Conservation (phyloP, 768 basidiomycete species). For the Auriscalpium microsporum region DNA sequence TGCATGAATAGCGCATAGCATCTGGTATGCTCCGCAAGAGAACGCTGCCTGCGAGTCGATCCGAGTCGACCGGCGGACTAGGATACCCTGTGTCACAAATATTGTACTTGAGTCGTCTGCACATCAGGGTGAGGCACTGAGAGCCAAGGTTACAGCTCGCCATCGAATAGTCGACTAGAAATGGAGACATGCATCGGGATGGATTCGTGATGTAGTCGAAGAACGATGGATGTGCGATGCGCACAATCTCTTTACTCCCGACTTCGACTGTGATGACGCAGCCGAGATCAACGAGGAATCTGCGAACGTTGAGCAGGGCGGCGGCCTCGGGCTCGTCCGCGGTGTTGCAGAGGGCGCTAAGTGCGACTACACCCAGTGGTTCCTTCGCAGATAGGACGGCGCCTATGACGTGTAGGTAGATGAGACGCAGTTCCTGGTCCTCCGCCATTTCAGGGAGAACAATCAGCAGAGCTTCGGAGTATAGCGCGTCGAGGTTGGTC, state of each 20-base stretch:
- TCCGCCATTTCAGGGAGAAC: neutral
- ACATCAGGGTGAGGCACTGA: too few species aligned
- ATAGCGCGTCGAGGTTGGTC: constrained; percentile 5
- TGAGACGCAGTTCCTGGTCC: neutral
- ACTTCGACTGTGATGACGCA: constrained; percentile 2
- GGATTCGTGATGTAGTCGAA: constrained; percentile 7
- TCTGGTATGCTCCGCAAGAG: too few species aligned
- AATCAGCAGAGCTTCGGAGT: constrained; percentile 2
- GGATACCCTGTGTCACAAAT: too few species aligned
- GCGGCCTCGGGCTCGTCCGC: neutral
- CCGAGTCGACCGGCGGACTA: too few species aligned
- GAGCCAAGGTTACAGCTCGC: too few species aligned
- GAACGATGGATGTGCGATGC: constrained; percentile 6
- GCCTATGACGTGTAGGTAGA: constrained; percentile 6
- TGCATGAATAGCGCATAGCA: too few species aligned
- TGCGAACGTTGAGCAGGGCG: neutral
- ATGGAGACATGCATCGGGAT: neutral
- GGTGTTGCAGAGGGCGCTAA: neutral
- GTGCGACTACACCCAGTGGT: constrained; percentile 5
- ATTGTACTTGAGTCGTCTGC: too few species aligned
- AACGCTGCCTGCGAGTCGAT: too few species aligned
- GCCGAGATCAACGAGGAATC: constrained; percentile 7
- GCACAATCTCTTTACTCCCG: constrained; percentile 1
- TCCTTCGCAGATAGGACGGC: constrained; percentile 3
- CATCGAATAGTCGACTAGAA: too few species aligned